phyloP scores from a whole-genome alignment of 768 basidiomycete species.

The Xanthoconium stramineum region DNA sequence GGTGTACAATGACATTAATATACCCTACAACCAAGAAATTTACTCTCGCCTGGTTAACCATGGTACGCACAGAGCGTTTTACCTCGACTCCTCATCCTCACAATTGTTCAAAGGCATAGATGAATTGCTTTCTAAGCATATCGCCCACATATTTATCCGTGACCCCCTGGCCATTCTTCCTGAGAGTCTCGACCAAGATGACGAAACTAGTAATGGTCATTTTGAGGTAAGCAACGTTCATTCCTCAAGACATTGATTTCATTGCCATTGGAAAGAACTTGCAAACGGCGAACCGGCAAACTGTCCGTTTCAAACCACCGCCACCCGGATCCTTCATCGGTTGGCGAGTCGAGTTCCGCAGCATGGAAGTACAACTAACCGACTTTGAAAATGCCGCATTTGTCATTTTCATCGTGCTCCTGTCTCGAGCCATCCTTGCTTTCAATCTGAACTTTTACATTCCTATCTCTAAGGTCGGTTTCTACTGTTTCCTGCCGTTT shows the following conservation, averaged over 20 bases:
- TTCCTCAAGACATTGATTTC: not conserved
- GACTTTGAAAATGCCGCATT: conserved; percentile 99
- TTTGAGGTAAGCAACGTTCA: conserved; percentile 64
- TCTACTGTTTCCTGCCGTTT: not conserved
- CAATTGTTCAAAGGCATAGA: conserved; percentile 64
- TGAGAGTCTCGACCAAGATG: conserved; percentile 92
- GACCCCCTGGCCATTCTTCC: conserved; percentile 95
- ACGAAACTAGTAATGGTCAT: conserved; percentile 83
- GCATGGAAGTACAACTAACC: conserved; percentile 98
- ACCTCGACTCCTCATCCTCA: conserved; percentile 34
- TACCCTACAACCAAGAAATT: conserved; percentile 76
- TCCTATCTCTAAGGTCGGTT: conserved; percentile 86
- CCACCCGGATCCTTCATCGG: conserved; percentile 90
- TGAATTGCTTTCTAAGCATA: conserved; percentile 81
- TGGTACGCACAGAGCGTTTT: conserved; percentile 42
- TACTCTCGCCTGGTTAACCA: conserved; percentile 70
- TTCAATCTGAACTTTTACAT: conserved; percentile 94
- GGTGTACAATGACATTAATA: conserved; percentile 86
- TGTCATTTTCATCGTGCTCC: conserved; percentile 88
- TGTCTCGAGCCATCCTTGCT: conserved; percentile 89
- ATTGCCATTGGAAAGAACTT: conserved; percentile 61
- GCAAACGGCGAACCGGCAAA: conserved; percentile 99
- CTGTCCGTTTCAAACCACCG: conserved; percentile 96
- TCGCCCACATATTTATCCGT: conserved; percentile 94
- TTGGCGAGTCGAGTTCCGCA: conserved; percentile 97